Base-by-base conservation (phyloP, 768 basidiomycete species). In the Russula sp. region DNA sequence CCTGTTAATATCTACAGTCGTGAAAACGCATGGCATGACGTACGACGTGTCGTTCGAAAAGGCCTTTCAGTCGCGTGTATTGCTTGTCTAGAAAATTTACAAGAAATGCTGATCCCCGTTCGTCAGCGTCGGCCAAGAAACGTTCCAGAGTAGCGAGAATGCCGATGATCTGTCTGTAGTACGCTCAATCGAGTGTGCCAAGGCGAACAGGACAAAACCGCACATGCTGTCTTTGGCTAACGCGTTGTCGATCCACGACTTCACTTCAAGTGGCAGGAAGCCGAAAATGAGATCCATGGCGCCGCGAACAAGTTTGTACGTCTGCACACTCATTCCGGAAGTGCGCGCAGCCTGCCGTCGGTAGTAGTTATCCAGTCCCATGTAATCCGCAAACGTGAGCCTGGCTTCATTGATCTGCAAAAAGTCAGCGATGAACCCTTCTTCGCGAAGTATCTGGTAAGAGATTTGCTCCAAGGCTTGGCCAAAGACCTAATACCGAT, bases 201-300 rank as follows among this genome's bases (percentile, higher is more conserved):
- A 36, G 49, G 18, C 2, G 9, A 26, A 36, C 9, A 14, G 34
- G 32, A 34, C 69, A 58, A 63, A 66, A 57, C 58, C 74, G 75
- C 73, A 94, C 95, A 95, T 78, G 64, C 76, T 79, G 73, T 97
- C 95, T 68, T 83, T 87, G 38, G 82, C 80, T 48, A 95, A 70
- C 0, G 90, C 89, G 20, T 74, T 79, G 68, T 98, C 95, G 16
- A 94, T 78, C 93, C 93, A 98, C 26, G 79, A 76, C 74, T 89
- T 92, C 65, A 98, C 62, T 72, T 96, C 94, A 1, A 80, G 79
- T 2, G 89, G 87, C 20, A 98, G 77, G 78, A 96, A 98, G 9
- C 94, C 94, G 73, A 98, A 98, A 58, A 98, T 94, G 58, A 96
- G 76, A 68, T 98, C 96, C 89, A 98, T 85, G 32, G 94, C 92